Percentiles rank a stretch among this genome's conserved stretches.
phyloP scores from a whole-genome alignment of 192 early-diverging fungal species.

The Coemansia reversa region DNA sequence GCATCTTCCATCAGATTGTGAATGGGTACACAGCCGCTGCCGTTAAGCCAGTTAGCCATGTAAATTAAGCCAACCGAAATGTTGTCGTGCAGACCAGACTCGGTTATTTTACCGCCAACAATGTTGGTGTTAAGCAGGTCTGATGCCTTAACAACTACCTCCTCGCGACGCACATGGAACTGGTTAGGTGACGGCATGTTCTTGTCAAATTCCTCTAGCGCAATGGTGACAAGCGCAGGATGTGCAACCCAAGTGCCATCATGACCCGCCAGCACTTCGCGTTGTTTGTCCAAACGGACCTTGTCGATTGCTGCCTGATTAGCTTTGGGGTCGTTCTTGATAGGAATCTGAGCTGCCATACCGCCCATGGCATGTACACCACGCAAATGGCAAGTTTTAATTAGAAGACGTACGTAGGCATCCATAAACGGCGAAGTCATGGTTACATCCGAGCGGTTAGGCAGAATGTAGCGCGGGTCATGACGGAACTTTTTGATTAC shows the following conservation, averaged over 20 bases:
- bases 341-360: conserved; percentile 98
- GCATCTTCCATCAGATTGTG: conserved; percentile 99
- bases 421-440: conserved; percentile 99
- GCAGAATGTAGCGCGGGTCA: conserved; percentile 81
- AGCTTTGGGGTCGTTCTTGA: conserved; percentile 87
- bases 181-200: conserved; percentile 98
- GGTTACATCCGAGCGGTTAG: conserved; percentile 85
- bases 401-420: conserved; percentile 93
- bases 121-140: conserved; percentile 83
- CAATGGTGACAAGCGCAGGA: conserved; percentile 91
- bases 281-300: conserved; percentile 92
- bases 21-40: conserved; percentile 95
- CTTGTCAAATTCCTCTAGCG: conserved; percentile 86
- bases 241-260: conserved; percentile 98
- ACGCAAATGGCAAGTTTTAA: conserved; percentile 97
- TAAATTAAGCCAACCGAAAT: conserved; percentile 89
- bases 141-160: conserved; percentile 76
- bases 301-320: conserved; percentile 91
- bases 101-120: conserved; percentile 75
- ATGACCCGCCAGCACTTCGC: conserved; percentile 94
- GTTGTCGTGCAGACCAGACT: conserved; percentile 89
- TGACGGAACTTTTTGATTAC: conserved; percentile 97
- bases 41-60: conserved; percentile 96
- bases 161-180: conserved; percentile 87
- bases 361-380: conserved; percentile 99